Evolutionary conservation across 192 early-diverging fungal genomes (phyloP), one percentile per base, ranked within the genome.

Genomic region (Gryganskiella cystojenkinii): DNA sequence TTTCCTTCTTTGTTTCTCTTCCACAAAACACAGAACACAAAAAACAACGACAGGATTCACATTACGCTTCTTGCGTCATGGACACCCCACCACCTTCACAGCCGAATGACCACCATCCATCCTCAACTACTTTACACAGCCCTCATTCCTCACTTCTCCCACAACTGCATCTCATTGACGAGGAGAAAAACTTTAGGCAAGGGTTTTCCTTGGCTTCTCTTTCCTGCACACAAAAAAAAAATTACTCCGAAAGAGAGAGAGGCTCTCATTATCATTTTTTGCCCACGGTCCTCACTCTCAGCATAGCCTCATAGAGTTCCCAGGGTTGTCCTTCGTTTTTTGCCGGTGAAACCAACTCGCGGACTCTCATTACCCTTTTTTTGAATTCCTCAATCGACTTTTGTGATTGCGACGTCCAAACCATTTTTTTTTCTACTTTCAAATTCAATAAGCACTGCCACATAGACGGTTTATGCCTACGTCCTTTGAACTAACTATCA

Each of bases 151-250:
- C 25, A 8, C 31, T 25, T 31, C 24, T 61, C n/a, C 64, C 73
- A 15, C 57, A 59, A 31, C 54, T 76, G 27, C 73, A 76, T 42
- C 60, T 76, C 24, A 68, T 76, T 53, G 66, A 76, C 30, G 73
- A 76, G 13, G 42, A 76, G 19, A 76, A 76, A 31, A 45, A 67
- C 35, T 63, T 76, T 20, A 76, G 73, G 73, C 67, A 42, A 30
- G 63, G 10, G 14, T 5, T 19, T 0, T 5, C 19, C 17, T 11
- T 59, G 22, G 9, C 17, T 33, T 22, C 20, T 22, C 22, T 43
- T 15, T 42, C 22, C 4, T 25, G 28, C 37, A 42, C 35, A 33
- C n/a, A 53, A n/a, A n/a, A n/a, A n/a, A n/a, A n/a, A n/a, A n/a
- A n/a, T n/a, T n/a, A n/a, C n/a, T n/a, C n/a, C n/a, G n/a, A n/a